Evolutionary conservation across 768 basidiomycete species (phyloP).

Genomic region (Leccinum subgranulosum): DNA sequence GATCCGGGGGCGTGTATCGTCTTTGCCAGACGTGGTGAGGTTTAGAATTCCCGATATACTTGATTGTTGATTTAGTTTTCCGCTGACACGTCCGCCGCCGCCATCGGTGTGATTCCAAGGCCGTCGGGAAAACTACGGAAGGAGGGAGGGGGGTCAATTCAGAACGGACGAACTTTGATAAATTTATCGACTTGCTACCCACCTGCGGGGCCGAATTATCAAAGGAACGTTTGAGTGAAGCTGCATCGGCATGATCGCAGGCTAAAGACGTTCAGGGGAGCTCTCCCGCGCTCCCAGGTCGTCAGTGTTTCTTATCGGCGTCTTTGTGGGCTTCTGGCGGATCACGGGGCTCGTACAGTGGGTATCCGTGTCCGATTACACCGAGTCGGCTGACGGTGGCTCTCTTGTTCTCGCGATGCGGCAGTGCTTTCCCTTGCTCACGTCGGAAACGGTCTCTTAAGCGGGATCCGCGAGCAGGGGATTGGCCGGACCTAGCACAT

Average conservation of each 20-base stretch:
- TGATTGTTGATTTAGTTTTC: not conserved
- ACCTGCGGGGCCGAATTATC: slow-evolving; percentile 4
- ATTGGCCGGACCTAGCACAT: not conserved
- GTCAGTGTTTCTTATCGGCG: not conserved
- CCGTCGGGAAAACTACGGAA: not conserved
- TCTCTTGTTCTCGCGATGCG: not conserved
- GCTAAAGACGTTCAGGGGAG: not conserved
- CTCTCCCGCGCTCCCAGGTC: not conserved
- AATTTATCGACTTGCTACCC: not conserved
- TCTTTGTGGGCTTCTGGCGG: not conserved
- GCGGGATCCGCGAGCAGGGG: not conserved
- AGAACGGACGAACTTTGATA: not conserved
- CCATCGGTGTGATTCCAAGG: not conserved
- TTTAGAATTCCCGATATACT: not conserved
- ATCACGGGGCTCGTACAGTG: slow-evolving; percentile 5
- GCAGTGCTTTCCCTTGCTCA: slow-evolving; percentile 5
- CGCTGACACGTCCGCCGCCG: not conserved
- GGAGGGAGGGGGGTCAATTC: not conserved
- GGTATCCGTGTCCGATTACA: not conserved
- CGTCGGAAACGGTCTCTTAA: not conserved
- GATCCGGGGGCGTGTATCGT: not conserved
- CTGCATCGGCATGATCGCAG: not conserved
- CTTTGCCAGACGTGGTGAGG: not conserved
- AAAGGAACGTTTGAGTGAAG: not conserved
- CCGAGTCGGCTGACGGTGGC: not conserved